Base-by-base conservation (phyloP, 352 stramenopile species). In the Phytophthora citrophthora region DNA sequence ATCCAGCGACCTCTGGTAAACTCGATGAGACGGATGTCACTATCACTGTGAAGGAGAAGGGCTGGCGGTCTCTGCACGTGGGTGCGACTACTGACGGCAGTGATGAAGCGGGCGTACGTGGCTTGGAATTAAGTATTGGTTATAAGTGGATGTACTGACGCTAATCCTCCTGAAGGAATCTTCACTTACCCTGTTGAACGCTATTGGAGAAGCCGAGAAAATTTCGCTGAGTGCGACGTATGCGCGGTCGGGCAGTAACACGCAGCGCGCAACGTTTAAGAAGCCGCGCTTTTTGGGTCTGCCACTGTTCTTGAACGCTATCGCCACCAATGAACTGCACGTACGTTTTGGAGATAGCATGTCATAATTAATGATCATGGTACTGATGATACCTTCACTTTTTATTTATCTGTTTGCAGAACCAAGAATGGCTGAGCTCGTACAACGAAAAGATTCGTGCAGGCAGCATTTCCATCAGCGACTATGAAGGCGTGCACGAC, bases 391-490 rank as follows among this genome's bases (percentile, higher is more conserved):
- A 18, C 4, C 36, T 34, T 50, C 43, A 11, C 32, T 39, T 7
- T 49, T 45, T 10, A 34, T 34, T 39, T 55, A 16, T 34, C 7
- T 1, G 39, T 57, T 18, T 47, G 24, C 45, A 91, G 77, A 96
- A 91, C 64, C 83, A 94, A 66, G 89, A 95, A 45, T 89, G 88
- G 45, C 62, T 91, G 49, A 95, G 87, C 63, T 97, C 89, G 40
- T 97, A 96, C 79, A 94, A 86, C 54, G 89, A 97, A 44, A 93
- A 90, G 64, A 88, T 95, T 61, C 84, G 85, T 51, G 83, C 86
- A 31, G 86, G 87, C 2, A 93, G 79, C 38, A 89, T 95, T 58
- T 89, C 86, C 4, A 84, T 97, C 55, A 94, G 85, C 52, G 88
- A 97, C 67, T 93, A 96, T 65, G 82, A 78, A 47, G 86, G 86